phyloP scores from a whole-genome alignment of 495 filamentous ascomycete genomes.

The Glutinoglossum americanum region DNA sequence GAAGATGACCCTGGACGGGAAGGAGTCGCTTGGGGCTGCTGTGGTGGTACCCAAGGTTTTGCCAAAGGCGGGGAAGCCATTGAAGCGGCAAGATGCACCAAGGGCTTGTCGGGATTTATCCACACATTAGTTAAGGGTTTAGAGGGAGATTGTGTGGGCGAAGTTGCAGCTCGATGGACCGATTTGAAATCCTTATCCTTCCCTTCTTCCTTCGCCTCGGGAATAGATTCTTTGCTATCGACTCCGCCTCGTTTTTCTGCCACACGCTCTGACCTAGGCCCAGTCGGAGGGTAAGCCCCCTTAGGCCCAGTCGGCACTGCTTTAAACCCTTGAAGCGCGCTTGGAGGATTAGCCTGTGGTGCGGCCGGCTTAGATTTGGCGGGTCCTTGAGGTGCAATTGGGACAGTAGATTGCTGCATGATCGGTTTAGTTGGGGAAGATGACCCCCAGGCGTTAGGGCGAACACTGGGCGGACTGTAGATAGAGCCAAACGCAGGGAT shows the following conservation, averaged over 20 bases:
- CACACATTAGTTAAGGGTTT: background rate
- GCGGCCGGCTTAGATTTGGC: slow-evolving; percentile 3
- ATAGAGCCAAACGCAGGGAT: slow-evolving; percentile 64
- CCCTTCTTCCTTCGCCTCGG: slow-evolving; percentile 4
- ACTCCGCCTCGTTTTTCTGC: slow-evolving; percentile 8
- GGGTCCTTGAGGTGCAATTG: slow-evolving; percentile 23
- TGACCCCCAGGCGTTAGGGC: slow-evolving; percentile 14
- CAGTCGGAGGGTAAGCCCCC: slow-evolving; percentile 14
- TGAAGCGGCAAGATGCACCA: background rate
- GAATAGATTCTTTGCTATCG: slow-evolving; percentile 4
- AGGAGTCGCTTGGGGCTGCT: background rate
- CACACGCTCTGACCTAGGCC: slow-evolving; percentile 18
- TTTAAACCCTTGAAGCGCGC: slow-evolving; percentile 26
- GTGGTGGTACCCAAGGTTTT: background rate
- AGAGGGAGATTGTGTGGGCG: background rate
- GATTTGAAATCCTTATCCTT: background rate
- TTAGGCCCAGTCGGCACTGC: slow-evolving; percentile 9
- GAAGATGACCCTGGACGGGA: background rate
- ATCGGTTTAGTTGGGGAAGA: slow-evolving; percentile 5
- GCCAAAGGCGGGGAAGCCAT: background rate
- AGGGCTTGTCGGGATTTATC: background rate
- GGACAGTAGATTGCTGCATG: background rate
- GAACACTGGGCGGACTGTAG: slow-evolving; percentile 12
- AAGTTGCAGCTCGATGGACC: background rate
- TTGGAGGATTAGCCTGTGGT: background rate